Base-by-base conservation (phyloP, 306 rosid genomes). In the Begonia masoniana region DNA sequence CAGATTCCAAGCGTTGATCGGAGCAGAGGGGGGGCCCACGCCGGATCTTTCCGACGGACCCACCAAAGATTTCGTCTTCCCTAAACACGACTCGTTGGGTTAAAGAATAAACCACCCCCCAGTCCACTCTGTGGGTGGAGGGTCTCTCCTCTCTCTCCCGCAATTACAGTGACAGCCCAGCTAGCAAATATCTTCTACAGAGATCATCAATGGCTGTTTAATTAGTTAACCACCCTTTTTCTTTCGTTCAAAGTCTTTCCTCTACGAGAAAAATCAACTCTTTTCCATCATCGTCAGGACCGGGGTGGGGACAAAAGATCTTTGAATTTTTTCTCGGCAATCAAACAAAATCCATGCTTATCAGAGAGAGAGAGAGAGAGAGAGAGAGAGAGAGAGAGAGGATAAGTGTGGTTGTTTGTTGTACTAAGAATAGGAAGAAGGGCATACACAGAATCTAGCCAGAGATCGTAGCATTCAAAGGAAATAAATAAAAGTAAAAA, bases 341-440 rank as follows among this genome's bases (percentile, higher is more conserved):
- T 68, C 78, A 80, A 80, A 80, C 71, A 70, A 83, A 80, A 80
- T 73, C 68, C 17, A 56, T 67, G 59, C 56, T 19, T 16, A 49
- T 11, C 7, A 35, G 17, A n/a, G 47, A 23, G 47, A 64, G 62
- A 55, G 61, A 57, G 58, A 72, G 51, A 62, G 43, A 45, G 66
- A 51, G 73, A 66, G 61, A 65, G 76, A 68, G 35, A 62, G 52
- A 58, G 15, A 56, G 51, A 56, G 52, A 48, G 35, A 57, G 60
- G 62, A 68, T 10, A 56, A 46, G 62, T 55, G 46, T 51, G 52
- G 46, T 59, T 62, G 73, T 95, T 78, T 60, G 94, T 82, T 82
- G 94, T 78, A 82, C 78, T 80, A 76, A 21, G 24, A 71, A 47
- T 78, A 64, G 85, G 71, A 65, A 72, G 76, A 73, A 74, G 24